Evolutionary conservation across 1,284 basidiomycete species (phyloP).

Genomic region (Irpex rosettiformis): DNA sequence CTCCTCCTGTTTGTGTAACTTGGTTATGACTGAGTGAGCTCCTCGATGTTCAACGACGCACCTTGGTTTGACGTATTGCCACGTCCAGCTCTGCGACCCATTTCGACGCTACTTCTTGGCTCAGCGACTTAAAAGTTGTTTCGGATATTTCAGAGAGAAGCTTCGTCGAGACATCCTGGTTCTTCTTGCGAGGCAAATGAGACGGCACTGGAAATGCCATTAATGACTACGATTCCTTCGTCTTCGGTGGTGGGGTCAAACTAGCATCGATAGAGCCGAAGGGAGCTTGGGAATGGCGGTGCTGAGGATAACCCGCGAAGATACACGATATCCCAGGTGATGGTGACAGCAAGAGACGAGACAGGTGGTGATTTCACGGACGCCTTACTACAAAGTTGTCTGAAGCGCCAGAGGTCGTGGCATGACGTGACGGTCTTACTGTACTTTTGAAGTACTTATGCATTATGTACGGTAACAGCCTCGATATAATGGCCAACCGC

Average conservation of each 20-base stretch:
- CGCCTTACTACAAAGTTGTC: background rate
- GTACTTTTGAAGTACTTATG: no score
- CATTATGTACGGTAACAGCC: no score
- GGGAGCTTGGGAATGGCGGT: no score
- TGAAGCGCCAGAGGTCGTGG: background rate
- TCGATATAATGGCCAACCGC: no score
- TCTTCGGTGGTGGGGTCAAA: no score
- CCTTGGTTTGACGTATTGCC: slow-evolving; percentile 65
- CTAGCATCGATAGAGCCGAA: no score
- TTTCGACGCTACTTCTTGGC: slow-evolving; percentile 53
- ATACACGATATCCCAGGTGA: no score
- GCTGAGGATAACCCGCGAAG: no score
- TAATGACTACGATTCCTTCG: no score
- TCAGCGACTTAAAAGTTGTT: slow-evolving; percentile 52
- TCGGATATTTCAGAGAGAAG: slow-evolving; percentile 68
- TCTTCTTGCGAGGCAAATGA: slow-evolving; percentile 57
- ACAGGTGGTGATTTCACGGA: background rate
- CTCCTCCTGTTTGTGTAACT: slow-evolving; percentile 39
- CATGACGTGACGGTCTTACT: no score
- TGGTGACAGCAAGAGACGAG: background rate
- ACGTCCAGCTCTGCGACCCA: slow-evolving; percentile 72
- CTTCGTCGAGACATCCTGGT: slow-evolving; percentile 61
- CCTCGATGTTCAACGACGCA: slow-evolving; percentile 23
- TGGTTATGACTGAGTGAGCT: background rate
- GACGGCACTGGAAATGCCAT: slow-evolving; percentile 55